Evolutionary conservation across 1,139 yeast species (phyloP), one percentile per base, ranked within the genome.

Genomic region (Waltiozyma sp.): DNA sequence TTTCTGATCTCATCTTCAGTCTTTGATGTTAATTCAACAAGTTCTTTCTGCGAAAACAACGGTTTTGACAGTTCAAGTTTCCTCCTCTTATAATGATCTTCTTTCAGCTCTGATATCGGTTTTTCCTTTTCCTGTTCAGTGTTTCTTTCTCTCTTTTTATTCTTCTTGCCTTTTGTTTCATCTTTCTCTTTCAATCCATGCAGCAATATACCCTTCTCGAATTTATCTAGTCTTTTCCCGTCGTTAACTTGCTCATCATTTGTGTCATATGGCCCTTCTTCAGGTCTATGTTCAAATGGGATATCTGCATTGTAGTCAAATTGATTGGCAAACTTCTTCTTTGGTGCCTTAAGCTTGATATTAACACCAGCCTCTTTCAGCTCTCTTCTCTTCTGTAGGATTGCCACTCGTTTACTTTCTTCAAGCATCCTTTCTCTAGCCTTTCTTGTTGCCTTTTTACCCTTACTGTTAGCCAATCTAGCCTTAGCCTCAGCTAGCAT

Each of bases 401-500:
- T 64, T 0, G 96, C 87, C 19, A 87, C 69, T 38, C 95, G 65
- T 53, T 77, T 74, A 45, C 85, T 80, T 56, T 83, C 89, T 41
- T 80, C 85, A 28, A 78, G 58, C 75, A 87, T 73, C 44, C 93
- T 68, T 56, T 91, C 98, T 45, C 98, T 69, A 3, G 84, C 87
- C 58, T 89, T 86, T 47, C 98, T 65, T 48, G 88, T 85, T 1
- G 97, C 97, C 62, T 91, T 91, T 54, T 89, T 88, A 48, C 98
- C 98, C 59, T 84, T 91, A 0, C 96, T 89, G 55, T 87, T 89
- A 10, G 95, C 87, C 50, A 91, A 65, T 53, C 98, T 73, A 1
- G 96, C 95, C 43, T 84, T 74, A 0, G 98, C 97, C 58, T 91
- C 98, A 10, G 89, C 78, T 11, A 91, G 64, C 96, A 91, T 88